Evolutionary conservation across 306 rosid genomes (phyloP), one percentile per base, ranked within the genome.

Genomic region (Carpinus viminea): DNA sequence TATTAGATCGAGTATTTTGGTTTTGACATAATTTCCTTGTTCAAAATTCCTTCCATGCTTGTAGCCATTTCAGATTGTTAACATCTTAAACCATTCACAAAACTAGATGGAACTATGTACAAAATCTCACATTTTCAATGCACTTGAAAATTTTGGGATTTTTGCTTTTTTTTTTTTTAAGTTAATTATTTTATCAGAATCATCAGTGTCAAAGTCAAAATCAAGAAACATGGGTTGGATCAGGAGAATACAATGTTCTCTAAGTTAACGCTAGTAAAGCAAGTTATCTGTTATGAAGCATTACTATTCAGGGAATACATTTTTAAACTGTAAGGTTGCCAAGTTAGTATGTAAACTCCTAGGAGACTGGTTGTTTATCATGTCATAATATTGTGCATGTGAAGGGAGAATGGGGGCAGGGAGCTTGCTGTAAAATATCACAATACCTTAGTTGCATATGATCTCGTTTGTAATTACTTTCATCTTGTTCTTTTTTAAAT

Each of bases 201-300:
- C 47, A 34, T 16, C 46, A 64, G 5, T 34, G 12, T 34, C 12
- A 34, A 61, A 61, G 38, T 61, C 68, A 4, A 61, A 12, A 61
- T 61, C 68, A 61, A 61, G 15, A 61, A 28, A 38, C 70, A 16
- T 64, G 70, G 13, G 24, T 34, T 18, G 12, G 45, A 15, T 64
- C n/a, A 64, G 70, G n/a, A 64, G 45, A 64, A 64, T 64, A 34
- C 13, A 64, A 36, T 7, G n/a, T 34, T 64, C 70, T 64, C 13
- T 62, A 31, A 64, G 21, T 34, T 36, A 64, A 64, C 16, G 70
- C 47, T 16, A 31, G 8, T 12, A 20, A 20, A 24, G 65, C 65
- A 59, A 59, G 31, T 59, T 59, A 20, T 24, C 17, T 59, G 34
- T 59, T 59, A 59, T 59, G 65, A 59, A 20, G 65, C 65, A 59